Conservation (phyloP, 495 filamentous ascomycete genomes). For the Talaromyces adpressus region DNA sequence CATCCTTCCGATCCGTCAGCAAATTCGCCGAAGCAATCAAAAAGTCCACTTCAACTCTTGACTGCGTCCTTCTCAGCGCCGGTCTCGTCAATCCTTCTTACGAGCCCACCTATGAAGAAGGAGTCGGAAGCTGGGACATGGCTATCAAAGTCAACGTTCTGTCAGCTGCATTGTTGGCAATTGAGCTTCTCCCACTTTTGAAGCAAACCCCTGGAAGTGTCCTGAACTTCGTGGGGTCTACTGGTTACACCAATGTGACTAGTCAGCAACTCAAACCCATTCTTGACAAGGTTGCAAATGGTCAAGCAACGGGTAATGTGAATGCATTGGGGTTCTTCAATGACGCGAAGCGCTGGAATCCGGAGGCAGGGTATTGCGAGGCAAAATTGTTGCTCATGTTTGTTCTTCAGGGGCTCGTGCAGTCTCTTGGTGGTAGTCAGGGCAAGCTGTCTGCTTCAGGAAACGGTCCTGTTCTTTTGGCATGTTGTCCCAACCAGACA, state of each 20-base stretch:
- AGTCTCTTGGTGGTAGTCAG: conserved; percentile 1
- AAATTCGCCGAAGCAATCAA: conserved; percentile 2
- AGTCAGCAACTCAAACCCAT: not conserved
- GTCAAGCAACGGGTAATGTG: not conserved
- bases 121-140: not conserved
- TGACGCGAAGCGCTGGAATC: not conserved
- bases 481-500: not conserved
- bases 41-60: not conserved
- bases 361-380: not conserved
- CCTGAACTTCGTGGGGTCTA: not conserved
- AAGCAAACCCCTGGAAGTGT: not conserved
- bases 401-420: conserved; percentile 1
- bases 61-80: conserved; percentile 6
- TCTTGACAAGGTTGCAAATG: not conserved
- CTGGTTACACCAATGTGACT: not conserved
- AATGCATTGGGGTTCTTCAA: not conserved
- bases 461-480: not conserved
- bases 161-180: not conserved
- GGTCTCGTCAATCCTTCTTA: not conserved
- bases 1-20: conserved; percentile 1
- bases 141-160: conserved; percentile 5
- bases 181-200: conserved; percentile 1
- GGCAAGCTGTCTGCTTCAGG: not conserved
- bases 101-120: not conserved
- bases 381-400: conserved; percentile 4